phyloP scores from a whole-genome alignment of 495 filamentous ascomycete genomes.

The Penicillium steckii region DNA sequence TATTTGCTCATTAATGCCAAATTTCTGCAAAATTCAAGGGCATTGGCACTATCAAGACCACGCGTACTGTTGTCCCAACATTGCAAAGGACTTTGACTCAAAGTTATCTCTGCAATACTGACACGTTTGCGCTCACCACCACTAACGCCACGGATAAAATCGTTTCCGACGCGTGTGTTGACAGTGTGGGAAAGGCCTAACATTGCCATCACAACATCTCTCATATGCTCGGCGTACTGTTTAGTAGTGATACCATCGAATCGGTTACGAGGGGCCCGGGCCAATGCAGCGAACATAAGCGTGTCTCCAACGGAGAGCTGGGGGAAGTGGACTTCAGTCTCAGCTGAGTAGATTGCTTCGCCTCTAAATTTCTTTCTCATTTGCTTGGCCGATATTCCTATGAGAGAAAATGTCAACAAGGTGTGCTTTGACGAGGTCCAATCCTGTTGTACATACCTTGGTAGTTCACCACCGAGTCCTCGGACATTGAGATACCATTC shows the following conservation, averaged over 20 bases:
- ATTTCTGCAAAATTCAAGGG: conserved; percentile 66
- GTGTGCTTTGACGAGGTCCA: not conserved
- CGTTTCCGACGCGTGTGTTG: conserved; percentile 57
- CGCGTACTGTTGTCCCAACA: conserved; percentile 84
- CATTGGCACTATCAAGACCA: conserved; percentile 76
- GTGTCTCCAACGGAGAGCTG: conserved; percentile 61
- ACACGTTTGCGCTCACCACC: conserved; percentile 75
- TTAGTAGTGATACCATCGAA: conserved; percentile 37
- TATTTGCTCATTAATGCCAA: conserved; percentile 38
- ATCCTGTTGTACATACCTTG: conserved; percentile 50
- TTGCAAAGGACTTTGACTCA: conserved; percentile 62
- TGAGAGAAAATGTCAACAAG: not conserved
- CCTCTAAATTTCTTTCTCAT: conserved; percentile 57
- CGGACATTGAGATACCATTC: conserved; percentile 54
- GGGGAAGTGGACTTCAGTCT: conserved; percentile 52
- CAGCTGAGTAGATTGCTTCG: conserved; percentile 52
- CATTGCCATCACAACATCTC: conserved; percentile 57
- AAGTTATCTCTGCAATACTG: conserved; percentile 51
- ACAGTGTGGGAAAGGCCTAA: conserved; percentile 52
- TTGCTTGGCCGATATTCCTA: not conserved
- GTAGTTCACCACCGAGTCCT: conserved; percentile 58
- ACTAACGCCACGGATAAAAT: conserved; percentile 74
- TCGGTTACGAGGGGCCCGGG: conserved; percentile 38
- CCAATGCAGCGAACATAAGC: conserved; percentile 53
- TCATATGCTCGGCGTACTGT: conserved; percentile 45